Conservation (phyloP, 768 basidiomycete species). For the Scleroderma citrinum region DNA sequence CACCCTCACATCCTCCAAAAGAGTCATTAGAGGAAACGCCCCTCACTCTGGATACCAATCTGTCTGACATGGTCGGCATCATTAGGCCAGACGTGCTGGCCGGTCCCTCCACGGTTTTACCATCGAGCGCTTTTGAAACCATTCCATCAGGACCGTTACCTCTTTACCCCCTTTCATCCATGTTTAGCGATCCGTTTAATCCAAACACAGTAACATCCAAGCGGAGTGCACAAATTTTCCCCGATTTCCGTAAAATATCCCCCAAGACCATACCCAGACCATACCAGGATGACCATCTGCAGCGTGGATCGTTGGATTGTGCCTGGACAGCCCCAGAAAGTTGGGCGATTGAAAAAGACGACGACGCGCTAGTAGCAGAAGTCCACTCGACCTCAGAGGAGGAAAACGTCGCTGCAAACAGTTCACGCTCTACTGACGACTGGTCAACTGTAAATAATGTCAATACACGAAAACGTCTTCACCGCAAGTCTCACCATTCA, state of each 20-base stretch:
- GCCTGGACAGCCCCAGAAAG: constrained; percentile 71
- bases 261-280: constrained; percentile 37
- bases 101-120: constrained; percentile 16
- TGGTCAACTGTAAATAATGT: constrained; percentile 9
- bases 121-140: constrained; percentile 15
- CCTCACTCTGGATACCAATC: constrained; percentile 23
- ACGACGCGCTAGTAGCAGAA: constrained; percentile 28
- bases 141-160: constrained; percentile 36
- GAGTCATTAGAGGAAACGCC: constrained; percentile 26
- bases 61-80: constrained; percentile 75
- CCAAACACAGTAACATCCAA: constrained; percentile 11
- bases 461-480: constrained; percentile 15
- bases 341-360: constrained; percentile 62
- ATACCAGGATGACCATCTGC: constrained; percentile 5
- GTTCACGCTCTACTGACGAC: constrained; percentile 13
- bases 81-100: constrained; percentile 36
- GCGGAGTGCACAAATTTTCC: constrained; percentile 15
- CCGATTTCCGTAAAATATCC: constrained; percentile 40
- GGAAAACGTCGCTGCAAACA: constrained; percentile 18
- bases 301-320: constrained; percentile 19
- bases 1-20: constrained; percentile 19
- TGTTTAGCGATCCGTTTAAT: constrained; percentile 36
- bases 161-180: constrained; percentile 27
- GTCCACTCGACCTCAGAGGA: constrained; percentile 39
- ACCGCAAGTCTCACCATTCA: constrained; percentile 19